Base-by-base conservation (phyloP, 2,329 filamentous ascomycete species). In the Botrytis sinoallii region DNA sequence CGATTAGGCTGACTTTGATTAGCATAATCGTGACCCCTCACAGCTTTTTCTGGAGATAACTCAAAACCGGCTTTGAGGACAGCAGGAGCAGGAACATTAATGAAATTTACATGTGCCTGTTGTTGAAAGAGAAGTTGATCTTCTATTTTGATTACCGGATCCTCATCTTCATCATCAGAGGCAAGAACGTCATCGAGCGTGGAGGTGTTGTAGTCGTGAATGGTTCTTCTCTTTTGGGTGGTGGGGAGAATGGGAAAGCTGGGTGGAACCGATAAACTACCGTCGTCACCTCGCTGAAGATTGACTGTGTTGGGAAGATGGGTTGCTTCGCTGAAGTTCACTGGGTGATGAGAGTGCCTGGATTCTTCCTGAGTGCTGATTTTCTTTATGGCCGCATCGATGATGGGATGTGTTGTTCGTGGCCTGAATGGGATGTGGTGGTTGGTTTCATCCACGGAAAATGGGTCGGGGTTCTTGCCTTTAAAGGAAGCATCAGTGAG, bases 21-120 rank as follows among this genome's bases (percentile, higher is more conserved):
- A 1, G 44, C 69, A 57, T 79, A 80, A 32, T 77, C 74, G 1
- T 74, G 29, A 10, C 79, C 78, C 0, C 73, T 75, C 29, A 74
- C 52, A 25, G 59, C 74, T 12, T 75, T 75, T 12, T 68, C 64
- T 4, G 72, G 29, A 25, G 71, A 40, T 32, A 40, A 55, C 7
- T 55, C 65, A 55, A 79, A 78, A 4, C 78, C 79, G n/a, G 73
- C 74, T 40, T 77, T 77, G 3, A 77, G 55, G 8, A 79, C 73
- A 20, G 63, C 69, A 12, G 79, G 77, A 1, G 61, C 44, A 18
- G 77, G 77, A 5, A 76, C 35, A 16, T 70, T 73, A 14, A 44
- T 25, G 25, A 80, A 76, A 16, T 60, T 70, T 2, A 71, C 42
- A 38, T 76, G 72, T 3, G 77, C 73, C 5, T 48, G 61, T 46